Conservation (phyloP, 768 basidiomycete species). For the Cystobasidium tubakii region DNA sequence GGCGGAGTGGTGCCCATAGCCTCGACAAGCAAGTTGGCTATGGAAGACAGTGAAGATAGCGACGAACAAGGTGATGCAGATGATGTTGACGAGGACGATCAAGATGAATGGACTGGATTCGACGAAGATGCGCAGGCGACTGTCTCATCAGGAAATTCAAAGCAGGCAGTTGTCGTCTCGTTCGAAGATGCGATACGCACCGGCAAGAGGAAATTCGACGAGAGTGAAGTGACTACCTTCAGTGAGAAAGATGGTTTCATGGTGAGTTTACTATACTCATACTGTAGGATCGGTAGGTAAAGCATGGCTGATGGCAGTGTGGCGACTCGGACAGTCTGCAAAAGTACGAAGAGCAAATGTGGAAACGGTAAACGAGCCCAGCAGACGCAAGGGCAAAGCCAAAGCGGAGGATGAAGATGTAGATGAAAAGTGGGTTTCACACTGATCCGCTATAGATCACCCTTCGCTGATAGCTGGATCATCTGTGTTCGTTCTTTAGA, state of each 20-base stretch:
- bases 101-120: conserved; percentile 31
- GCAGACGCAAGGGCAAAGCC: conserved; percentile 12
- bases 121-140: not conserved
- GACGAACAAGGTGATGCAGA: not conserved
- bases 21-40: not conserved
- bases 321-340: conserved; percentile 16
- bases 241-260: conserved; percentile 18
- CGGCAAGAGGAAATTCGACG: conserved; percentile 17
- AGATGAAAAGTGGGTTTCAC: conserved; percentile 3
- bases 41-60: not conserved
- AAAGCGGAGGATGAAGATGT: conserved; percentile 26
- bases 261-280: too few species aligned
- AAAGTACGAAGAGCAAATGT: conserved; percentile 21
- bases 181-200: not conserved
- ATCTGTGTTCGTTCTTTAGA: not conserved
- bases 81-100: conserved; percentile 6
- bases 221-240: conserved; percentile 8
- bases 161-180: not conserved
- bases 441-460: not conserved
- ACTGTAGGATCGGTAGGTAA: too few species aligned
- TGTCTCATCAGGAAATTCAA: not conserved
- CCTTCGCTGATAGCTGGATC: not conserved
- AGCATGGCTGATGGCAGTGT: not conserved
- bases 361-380: not conserved
- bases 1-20: not conserved